Conservation (phyloP, 192 early-diverging fungal genomes). For the Linnemannia exigua region DNA sequence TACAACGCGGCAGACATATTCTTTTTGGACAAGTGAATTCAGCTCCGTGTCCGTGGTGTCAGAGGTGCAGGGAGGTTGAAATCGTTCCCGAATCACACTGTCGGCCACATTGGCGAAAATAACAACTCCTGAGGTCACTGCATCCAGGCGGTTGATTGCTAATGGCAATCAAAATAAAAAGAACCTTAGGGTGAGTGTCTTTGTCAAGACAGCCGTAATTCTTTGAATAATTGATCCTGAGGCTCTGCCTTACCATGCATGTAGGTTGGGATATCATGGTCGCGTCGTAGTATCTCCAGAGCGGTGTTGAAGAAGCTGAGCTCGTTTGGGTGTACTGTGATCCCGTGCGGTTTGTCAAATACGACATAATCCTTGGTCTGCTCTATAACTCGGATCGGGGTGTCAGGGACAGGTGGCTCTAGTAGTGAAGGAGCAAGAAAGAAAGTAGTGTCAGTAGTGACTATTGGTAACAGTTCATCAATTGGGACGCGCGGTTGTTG, state of each 20-base stretch:
- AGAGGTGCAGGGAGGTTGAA: constrained; percentile 19
- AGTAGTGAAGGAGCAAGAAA: not conserved
- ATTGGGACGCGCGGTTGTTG: no score
- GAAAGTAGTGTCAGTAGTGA: not conserved
- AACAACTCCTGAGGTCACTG: constrained; percentile 48
- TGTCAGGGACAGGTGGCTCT: constrained; percentile 47
- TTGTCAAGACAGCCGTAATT: not conserved
- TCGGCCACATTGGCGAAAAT: constrained; percentile 52
- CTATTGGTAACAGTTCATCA: not conserved
- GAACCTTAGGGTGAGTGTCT: not conserved
- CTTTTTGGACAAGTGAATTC: constrained; percentile 28
- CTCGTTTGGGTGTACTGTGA: constrained; percentile 54
- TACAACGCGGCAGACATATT: constrained; percentile 50
- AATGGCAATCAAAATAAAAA: not conserved
- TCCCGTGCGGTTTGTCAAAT: constrained; percentile 51
- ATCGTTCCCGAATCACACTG: constrained; percentile 25
- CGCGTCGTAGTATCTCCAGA: constrained; percentile 44
- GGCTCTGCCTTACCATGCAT: constrained; percentile 37
- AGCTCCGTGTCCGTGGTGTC: not conserved
- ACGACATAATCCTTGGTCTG: constrained; percentile 41
- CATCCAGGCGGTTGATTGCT: constrained; percentile 49
- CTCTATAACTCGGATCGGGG: constrained; percentile 37
- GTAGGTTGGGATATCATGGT: constrained; percentile 45
- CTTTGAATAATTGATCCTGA: not conserved
- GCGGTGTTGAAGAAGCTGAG: constrained; percentile 49